Percentiles rank a stretch among this genome's conserved stretches.
Evolutionary conservation across 768 basidiomycete genomes (phyloP).

Genomic region (Rickenella mellea): DNA sequence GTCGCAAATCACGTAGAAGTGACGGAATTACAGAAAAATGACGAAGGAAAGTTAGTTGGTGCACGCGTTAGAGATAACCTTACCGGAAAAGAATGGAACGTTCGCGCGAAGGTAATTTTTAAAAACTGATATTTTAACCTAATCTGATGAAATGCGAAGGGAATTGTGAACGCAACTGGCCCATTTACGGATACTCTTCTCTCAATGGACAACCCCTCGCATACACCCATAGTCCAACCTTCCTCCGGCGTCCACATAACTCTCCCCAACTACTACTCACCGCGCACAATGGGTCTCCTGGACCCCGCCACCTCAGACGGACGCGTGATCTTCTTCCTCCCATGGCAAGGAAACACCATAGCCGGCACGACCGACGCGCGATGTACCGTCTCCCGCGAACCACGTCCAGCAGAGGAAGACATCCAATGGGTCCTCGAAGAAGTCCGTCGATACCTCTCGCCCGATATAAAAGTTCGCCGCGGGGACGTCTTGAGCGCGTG

Average conservation of each 20-base stretch:
- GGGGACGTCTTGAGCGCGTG: slow-evolving; percentile 95
- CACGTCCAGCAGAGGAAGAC: slow-evolving; percentile 83
- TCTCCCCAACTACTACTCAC: slow-evolving; percentile 94
- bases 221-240: slow-evolving; percentile 83
- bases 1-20: slow-evolving; percentile 90
- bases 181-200: slow-evolving; percentile 87
- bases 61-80: slow-evolving; percentile 74
- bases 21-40: slow-evolving; percentile 60
- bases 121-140: neutral
- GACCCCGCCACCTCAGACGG: slow-evolving; percentile 95
- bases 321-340: slow-evolving; percentile 97
- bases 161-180: slow-evolving; percentile 94
- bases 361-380: slow-evolving; percentile 94
- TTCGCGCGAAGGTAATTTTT: slow-evolving; percentile 60
- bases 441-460: slow-evolving; percentile 77
- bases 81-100: slow-evolving; percentile 73
- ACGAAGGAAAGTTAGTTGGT: slow-evolving; percentile 55
- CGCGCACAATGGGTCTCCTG: slow-evolving; percentile 87
- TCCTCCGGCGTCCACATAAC: slow-evolving; percentile 95
- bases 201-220: slow-evolving; percentile 64
- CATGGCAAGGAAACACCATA: slow-evolving; percentile 97
- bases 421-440: slow-evolving; percentile 96
- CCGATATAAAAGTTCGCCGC: slow-evolving; percentile 88
- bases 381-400: slow-evolving; percentile 60
- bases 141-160: slow-evolving; percentile 30